Base-by-base conservation (phyloP, 306 rosid genomes). In the Oxytropis ochrocephala region DNA sequence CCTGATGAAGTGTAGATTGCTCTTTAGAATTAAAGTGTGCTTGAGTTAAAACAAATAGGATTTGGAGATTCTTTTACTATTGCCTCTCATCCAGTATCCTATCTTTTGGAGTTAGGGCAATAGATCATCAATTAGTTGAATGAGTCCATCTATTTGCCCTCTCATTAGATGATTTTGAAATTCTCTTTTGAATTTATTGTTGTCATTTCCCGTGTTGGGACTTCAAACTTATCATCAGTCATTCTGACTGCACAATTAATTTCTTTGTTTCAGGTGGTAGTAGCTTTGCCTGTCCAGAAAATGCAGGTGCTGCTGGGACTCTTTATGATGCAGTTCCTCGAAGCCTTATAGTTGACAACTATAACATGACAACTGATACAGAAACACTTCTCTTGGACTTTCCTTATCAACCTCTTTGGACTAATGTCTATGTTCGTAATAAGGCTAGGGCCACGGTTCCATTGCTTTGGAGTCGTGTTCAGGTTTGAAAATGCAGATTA, bases 391-490 rank as follows among this genome's bases (percentile, higher is more conserved):
- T 95, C 57, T 73, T 95, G 90, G 99, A 95, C 52, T 95, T 95
- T 73, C 97, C 96, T 63, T 78, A 91, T 82, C 97, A 80, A 73
- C 99, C 99, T 62, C 97, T 95, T 57, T 87, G 89, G 99, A 89
- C 96, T 47, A 95, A 95, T 81, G 85, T 95, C 70, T 95, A 91
- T 83, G 85, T 95, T 74, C 86, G 86, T 48, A 89, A 95, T 77
- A 85, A 82, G 84, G 99, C 99, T 17, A 86, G 96, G 88, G 99
- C 97, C 59, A 76, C 95, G 5, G 97, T 95, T 73, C 99, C 99
- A 56, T 80, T 95, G 86, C 96, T 89, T 54, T 95, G 99, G 99
- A 95, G 99, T 72, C 96, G 97, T 38, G 99, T 95, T 66, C 99
- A 95, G 97, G 99, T 95, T 83, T n/a, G 96, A 75, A 44, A 46